Conservation (phyloP, 2,329 filamentous ascomycete genomes). For the Pseudogymnoascus sp. region DNA sequence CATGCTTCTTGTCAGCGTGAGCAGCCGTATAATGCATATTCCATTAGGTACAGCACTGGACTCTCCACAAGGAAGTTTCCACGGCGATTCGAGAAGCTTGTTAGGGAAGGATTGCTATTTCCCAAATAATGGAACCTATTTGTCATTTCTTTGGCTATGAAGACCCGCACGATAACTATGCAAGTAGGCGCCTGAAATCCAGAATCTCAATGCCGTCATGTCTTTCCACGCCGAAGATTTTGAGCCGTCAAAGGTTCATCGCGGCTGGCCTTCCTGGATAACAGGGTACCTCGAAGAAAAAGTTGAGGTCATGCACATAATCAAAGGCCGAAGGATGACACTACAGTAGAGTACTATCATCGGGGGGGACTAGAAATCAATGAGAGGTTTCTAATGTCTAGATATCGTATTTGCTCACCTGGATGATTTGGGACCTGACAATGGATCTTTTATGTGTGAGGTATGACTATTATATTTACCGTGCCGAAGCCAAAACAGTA, state of each 20-base stretch:
- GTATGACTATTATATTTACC: background rate
- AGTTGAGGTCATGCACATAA: background rate
- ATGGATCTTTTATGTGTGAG: background rate
- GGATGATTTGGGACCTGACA: background rate
- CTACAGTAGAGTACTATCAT: background rate
- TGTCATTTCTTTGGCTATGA: background rate
- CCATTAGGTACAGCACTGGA: background rate
- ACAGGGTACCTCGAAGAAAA: background rate
- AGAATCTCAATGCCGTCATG: background rate
- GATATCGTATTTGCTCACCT: background rate
- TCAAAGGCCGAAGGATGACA: background rate
- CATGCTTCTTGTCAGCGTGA: background rate
- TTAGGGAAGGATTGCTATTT: slow-evolving; percentile 21
- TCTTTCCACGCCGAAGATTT: background rate
- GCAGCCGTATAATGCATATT: background rate
- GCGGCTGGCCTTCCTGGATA: background rate
- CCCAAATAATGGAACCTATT: slow-evolving; percentile 23
- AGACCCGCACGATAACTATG: background rate
- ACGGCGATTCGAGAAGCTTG: slow-evolving; percentile 34
- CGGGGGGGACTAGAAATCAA: background rate
- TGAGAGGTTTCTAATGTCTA: background rate
- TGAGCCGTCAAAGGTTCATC: background rate
- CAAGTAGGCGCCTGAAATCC: background rate
- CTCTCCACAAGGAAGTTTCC: slow-evolving; percentile 20
- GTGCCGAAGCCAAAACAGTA: no score